These are phyloP conservation scores for Fomitiporia mediterranea DNA, from an alignment of 1,284 basidiomycete species.

Conservation along the genomic window DNA sequence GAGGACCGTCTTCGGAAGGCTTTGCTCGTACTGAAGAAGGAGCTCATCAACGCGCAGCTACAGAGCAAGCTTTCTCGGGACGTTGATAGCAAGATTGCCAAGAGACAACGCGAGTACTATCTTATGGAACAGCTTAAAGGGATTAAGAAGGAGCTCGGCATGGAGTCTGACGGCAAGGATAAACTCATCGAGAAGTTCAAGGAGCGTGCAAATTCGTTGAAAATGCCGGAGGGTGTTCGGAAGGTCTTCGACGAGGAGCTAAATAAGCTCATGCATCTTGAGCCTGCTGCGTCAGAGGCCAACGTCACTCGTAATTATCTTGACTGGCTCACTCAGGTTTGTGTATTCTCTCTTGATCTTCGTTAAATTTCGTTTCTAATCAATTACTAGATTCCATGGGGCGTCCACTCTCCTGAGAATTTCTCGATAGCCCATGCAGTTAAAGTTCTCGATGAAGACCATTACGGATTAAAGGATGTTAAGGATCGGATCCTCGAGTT, in stretches of 20 bases:
- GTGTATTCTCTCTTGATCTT: slow-evolving; percentile 19
- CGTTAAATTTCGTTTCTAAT: slow-evolving; percentile 8
- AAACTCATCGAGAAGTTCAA: slow-evolving; percentile 96
- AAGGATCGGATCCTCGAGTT: slow-evolving; percentile 98
- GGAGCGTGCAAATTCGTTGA: slow-evolving; percentile 80
- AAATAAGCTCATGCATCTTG: slow-evolving; percentile 86
- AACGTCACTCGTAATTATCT: slow-evolving; percentile 97
- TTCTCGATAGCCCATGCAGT: slow-evolving; percentile 86
- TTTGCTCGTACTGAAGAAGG: slow-evolving; percentile 93
- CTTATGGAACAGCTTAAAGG: slow-evolving; percentile 98
- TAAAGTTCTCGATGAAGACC: slow-evolving; percentile 89
- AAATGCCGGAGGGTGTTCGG: slow-evolving; percentile 90
- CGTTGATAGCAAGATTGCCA: slow-evolving; percentile 95
- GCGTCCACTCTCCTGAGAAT: slow-evolving; percentile 91
- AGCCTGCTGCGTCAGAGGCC: slow-evolving; percentile 90
- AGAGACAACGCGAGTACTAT: slow-evolving; percentile 96
- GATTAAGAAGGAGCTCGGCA: slow-evolving; percentile 98
- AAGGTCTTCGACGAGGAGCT: slow-evolving; percentile 98
- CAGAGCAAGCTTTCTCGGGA: slow-evolving; percentile 94
- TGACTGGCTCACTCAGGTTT: slow-evolving; percentile 89
- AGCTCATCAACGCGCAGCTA: slow-evolving; percentile 95
- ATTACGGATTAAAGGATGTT: slow-evolving; percentile 93
- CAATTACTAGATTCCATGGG: slow-evolving; percentile 80
- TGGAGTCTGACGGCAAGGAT: slow-evolving; percentile 97
- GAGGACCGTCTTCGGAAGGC: slow-evolving; percentile 91